Percentiles rank a stretch among this genome's conserved stretches.
phyloP scores from a whole-genome alignment of 768 basidiomycete genomes.

The Cystofilobasidium ferigula region DNA sequence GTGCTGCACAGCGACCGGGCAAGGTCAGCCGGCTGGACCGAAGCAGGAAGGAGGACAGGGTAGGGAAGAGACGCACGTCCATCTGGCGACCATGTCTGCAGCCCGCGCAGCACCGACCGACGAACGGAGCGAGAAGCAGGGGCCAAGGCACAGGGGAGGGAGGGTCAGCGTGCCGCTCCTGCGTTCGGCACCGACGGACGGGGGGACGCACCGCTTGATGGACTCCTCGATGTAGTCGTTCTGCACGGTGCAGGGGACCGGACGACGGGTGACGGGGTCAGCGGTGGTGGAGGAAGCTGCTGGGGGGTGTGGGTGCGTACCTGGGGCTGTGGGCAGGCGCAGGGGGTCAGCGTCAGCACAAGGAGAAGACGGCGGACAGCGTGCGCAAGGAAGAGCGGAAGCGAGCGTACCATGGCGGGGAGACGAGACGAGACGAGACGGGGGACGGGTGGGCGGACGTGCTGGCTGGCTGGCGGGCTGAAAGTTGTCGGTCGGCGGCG shows the following conservation, averaged over 20 bases:
- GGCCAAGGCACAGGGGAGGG: not conserved
- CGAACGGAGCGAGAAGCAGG: not conserved
- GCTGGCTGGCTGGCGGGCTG: no score
- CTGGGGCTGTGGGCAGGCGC: slow-evolving; percentile 8
- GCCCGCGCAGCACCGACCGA: not conserved
- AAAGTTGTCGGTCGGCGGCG: no score
- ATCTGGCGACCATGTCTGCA: slow-evolving; percentile 27
- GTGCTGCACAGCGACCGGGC: no score
- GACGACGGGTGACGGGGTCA: not conserved
- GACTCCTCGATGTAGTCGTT: slow-evolving; percentile 99
- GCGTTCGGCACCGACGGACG: not conserved
- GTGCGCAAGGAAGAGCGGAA: not conserved
- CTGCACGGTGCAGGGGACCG: slow-evolving; percentile 40
- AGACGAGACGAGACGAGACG: no score
- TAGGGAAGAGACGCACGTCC: not conserved
- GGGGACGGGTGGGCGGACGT: no score
- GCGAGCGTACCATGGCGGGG: no score
- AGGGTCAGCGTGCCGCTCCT: not conserved
- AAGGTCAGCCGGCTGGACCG: slow-evolving; percentile 59
- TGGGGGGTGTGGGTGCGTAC: not conserved
- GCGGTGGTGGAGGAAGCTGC: not conserved
- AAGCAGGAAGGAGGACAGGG: not conserved
- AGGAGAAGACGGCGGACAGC: not conserved
- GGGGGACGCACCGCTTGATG: slow-evolving; percentile 47
- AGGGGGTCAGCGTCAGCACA: not conserved